Conservation (phyloP, 139 green algal species). For the Edaphochlamys debaryana region DNA sequence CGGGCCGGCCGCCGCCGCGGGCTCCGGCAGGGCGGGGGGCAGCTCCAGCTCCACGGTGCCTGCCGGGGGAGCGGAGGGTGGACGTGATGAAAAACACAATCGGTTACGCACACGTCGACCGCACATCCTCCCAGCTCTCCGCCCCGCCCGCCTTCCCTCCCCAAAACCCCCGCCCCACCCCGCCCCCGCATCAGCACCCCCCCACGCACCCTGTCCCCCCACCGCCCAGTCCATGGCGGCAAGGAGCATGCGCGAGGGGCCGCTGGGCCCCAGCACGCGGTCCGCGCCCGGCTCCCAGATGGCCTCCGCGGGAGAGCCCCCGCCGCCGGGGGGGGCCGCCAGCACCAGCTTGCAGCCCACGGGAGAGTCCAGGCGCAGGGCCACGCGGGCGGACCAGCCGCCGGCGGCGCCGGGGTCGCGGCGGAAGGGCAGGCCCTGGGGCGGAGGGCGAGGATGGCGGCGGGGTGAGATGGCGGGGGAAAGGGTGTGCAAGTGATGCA, state of each 20-base stretch:
- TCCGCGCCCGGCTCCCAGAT: constrained; percentile 26
- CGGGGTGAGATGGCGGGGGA: too few species aligned
- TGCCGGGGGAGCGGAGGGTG: too few species aligned
- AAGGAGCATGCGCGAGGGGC: background rate
- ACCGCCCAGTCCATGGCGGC: background rate
- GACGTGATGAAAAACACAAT: too few species aligned
- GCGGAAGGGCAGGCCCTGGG: background rate
- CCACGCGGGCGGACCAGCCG: background rate
- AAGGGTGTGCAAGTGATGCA: too few species aligned
- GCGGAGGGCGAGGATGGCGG: too few species aligned
- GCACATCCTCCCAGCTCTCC: too few species aligned
- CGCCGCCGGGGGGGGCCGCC: background rate
- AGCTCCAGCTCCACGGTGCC: constrained; percentile 29
- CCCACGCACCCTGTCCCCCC: too few species aligned
- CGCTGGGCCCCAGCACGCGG: constrained; percentile 6
- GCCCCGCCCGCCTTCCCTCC: too few species aligned
- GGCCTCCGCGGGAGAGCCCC: background rate
- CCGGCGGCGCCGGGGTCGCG: background rate
- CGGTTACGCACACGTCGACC: too few species aligned
- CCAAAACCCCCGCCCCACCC: background rate
- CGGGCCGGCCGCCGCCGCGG: background rate
- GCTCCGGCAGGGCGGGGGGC: background rate
- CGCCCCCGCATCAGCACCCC: background rate
- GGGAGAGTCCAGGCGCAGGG: background rate
- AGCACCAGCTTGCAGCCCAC: constrained; percentile 31